Base-by-base conservation (phyloP, 2,329 filamentous ascomycete genomes). In the Epichloe festucae region DNA sequence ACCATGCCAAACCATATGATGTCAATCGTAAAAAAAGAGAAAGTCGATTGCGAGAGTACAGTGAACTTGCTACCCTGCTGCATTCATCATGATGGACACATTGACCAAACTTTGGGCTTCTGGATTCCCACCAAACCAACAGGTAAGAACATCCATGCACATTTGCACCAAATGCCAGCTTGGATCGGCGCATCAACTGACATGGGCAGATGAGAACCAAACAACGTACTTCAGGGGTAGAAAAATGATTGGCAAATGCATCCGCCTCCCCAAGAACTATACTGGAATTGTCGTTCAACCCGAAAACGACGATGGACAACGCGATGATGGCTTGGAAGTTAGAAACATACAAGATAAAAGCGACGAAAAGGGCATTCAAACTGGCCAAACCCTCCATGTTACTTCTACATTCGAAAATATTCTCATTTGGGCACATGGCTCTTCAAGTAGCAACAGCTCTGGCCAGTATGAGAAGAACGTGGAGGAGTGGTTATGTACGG, bases 381-480 rank as follows among this genome's bases (percentile, higher is more conserved):
- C 48, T 14, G 41, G 41, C 2, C 70, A 72, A 15, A 61, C 70
- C 41, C 60, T 63, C 7, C 65, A 70, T 12, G 72, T 77, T 23
- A 73, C 77, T 1, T 76, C 80, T 10, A 73, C 73, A 19, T 96
- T 96, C 62, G 80, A 89, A 6, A 74, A 85, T 51, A 65, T 95
- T 48, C 69, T 88, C 3, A 75, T 95, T n/a, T 97, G 90, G 90
- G 83, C 79, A 0, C 89, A 95, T 65, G 89, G 93, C 58, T 67
- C 70, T 1, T 59, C 79, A 48, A 81, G 81, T 5, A 81, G 84
- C 54, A 73, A 74, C 0, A 73, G 73, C 31, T 69, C 70, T 5
- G 88, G 95, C 67, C 72, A 77, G 1, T 93, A 89, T 63, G 72
- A 87, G 4, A 84, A 85, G 63, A 81, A 84, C 0, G 70, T 95